A percentile compares a stretch with the other conserved stretches of the same genome.
Evolutionary conservation across 2,329 filamentous ascomycete species (phyloP).

Genomic region (Dryadomyces sulphureus): DNA sequence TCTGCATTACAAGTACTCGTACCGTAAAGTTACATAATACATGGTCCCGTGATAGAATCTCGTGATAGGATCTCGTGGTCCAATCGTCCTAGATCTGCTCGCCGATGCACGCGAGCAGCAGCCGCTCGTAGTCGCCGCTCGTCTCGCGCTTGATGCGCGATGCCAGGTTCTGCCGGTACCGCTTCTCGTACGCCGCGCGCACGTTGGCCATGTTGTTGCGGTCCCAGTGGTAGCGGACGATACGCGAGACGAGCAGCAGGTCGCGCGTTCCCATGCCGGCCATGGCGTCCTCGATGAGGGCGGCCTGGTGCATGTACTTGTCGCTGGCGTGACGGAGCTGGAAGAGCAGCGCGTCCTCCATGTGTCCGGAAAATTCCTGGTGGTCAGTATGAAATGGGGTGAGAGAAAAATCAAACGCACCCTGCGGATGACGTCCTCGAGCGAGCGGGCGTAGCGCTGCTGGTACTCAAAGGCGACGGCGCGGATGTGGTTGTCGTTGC

Average conservation of each 20-base stretch:
- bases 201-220: slow-evolving; percentile 58
- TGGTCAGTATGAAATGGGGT: slow-evolving; percentile 2
- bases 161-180: slow-evolving; percentile 52
- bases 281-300: slow-evolving; percentile 77
- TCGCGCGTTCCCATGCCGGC: slow-evolving; percentile 79
- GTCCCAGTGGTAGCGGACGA: slow-evolving; percentile 78
- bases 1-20: too few species aligned
- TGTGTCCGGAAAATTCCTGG: slow-evolving; percentile 77
- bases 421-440: slow-evolving; percentile 61
- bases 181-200: slow-evolving; percentile 60
- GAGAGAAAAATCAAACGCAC: slow-evolving; percentile 23
- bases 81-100: slow-evolving; percentile 22
- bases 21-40: too few species aligned
- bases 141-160: slow-evolving; percentile 68
- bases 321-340: slow-evolving; percentile 68
- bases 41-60: too few species aligned
- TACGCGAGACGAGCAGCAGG: slow-evolving; percentile 57
- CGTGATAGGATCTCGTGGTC: not conserved
- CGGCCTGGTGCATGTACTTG: slow-evolving; percentile 71
- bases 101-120: slow-evolving; percentile 57
- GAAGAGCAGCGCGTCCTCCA: slow-evolving; percentile 69
- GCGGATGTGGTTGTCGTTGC: slow-evolving; percentile 70
- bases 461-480: slow-evolving; percentile 67
- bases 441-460: slow-evolving; percentile 51
- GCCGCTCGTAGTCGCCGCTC: slow-evolving; percentile 63